These are phyloP conservation scores for Emergomyces pasteurianus DNA, from an alignment of 2,329 filamentous ascomycete species.

Conservation along the genomic window DNA sequence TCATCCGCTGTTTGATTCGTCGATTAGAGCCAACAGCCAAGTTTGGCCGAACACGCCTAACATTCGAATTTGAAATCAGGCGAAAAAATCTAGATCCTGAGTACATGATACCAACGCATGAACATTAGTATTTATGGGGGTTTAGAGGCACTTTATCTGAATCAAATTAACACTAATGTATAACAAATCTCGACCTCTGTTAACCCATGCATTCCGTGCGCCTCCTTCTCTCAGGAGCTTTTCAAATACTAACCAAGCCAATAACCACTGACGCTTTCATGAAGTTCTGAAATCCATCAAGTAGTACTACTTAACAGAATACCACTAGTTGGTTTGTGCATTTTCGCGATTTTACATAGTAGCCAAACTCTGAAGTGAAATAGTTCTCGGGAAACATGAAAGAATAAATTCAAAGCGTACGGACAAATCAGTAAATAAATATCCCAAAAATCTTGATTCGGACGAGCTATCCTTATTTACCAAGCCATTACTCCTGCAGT, in stretches of 20 bases:
- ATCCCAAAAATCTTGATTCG: background rate
- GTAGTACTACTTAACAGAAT: background rate
- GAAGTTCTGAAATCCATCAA: background rate
- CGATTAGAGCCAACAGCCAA: background rate
- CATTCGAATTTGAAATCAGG: background rate
- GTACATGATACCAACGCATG: background rate
- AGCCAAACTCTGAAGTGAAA: background rate
- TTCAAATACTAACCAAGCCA: background rate
- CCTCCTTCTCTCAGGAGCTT: background rate
- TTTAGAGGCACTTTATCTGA: no score
- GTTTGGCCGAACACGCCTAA: background rate
- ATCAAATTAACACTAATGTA: no score
- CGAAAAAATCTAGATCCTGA: background rate
- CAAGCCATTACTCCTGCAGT: slow-evolving; percentile 33
- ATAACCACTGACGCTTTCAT: background rate
- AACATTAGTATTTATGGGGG: no score
- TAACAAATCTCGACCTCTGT: no score
- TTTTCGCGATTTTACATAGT: background rate
- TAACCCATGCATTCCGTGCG: no score
- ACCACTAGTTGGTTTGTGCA: background rate
- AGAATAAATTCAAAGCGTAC: background rate
- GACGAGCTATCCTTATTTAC: background rate
- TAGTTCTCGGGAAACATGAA: background rate
- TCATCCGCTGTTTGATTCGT: background rate
- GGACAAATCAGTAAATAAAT: background rate